Evolutionary conservation across 139 green algal genomes (phyloP).

Genomic region (Ettlia oleoabundans): DNA sequence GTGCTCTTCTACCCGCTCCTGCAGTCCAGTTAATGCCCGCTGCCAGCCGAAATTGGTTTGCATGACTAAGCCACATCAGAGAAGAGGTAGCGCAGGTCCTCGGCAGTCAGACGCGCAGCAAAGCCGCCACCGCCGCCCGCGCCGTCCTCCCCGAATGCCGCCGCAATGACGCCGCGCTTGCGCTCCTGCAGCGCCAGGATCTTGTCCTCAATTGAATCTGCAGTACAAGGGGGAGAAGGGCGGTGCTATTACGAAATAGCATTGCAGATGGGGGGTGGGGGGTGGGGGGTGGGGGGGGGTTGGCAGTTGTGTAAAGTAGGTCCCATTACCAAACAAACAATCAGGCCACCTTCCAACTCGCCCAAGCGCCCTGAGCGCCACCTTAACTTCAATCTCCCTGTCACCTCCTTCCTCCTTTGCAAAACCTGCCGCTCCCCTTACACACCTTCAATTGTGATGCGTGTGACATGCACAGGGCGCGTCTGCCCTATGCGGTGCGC

Average conservation of each 20-base stretch:
- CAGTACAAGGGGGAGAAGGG: not conserved
- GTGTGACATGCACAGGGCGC: slow-evolving; percentile 74
- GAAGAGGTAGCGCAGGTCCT: slow-evolving; percentile 71
- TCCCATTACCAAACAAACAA: too few relatives aligned
- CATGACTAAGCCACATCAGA: not conserved
- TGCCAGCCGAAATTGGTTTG: not conserved
- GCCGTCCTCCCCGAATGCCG: slow-evolving; percentile 60
- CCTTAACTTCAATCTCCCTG: not conserved
- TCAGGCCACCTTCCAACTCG: too few relatives aligned
- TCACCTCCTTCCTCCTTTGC: too few relatives aligned
- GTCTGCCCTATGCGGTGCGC: slow-evolving; percentile 90
- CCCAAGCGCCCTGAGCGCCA: too few relatives aligned
- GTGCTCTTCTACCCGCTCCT: not conserved
- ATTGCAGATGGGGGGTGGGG: not conserved
- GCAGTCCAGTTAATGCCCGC: not conserved
- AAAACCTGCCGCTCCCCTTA: not conserved
- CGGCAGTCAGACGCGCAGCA: slow-evolving; percentile 52
- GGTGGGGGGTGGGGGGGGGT: not conserved
- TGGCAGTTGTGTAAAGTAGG: not conserved
- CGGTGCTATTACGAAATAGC: too few relatives aligned
- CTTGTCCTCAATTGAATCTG: slow-evolving; percentile 81
- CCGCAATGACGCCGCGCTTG: slow-evolving; percentile 70
- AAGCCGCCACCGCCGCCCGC: slow-evolving; percentile 1
- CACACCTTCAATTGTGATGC: slow-evolving; percentile 68
- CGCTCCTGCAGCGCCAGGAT: slow-evolving; percentile 77